Percentiles rank a stretch among this genome's conserved stretches.
Evolutionary conservation across 2,329 filamentous ascomycete species (phyloP).

Genomic region (Knufia petricola): DNA sequence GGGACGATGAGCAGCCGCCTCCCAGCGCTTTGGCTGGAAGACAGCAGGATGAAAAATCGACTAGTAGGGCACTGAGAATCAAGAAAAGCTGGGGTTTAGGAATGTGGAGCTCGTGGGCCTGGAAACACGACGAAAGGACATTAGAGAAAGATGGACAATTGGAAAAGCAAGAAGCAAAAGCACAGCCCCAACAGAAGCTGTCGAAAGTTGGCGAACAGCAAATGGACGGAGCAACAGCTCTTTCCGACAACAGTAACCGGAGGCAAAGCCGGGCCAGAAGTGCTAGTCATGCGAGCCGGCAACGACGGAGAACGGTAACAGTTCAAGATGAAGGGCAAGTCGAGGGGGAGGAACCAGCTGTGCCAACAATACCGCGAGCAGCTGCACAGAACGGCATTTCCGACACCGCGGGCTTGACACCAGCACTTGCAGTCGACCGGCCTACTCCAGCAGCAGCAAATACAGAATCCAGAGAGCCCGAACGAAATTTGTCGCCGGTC

Average conservation of each 20-base stretch:
- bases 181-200: not conserved
- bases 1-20: conserved; percentile 65
- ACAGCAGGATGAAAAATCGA: conserved; percentile 29
- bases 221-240: not conserved
- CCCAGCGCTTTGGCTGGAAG: conserved; percentile 73
- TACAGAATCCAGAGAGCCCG: not conserved
- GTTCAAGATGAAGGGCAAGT: conserved; percentile 20
- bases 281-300: conserved; percentile 7
- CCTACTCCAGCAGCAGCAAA: not conserved
- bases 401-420: not conserved
- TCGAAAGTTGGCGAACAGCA: not conserved
- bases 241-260: not conserved
- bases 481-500: not conserved
- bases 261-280: conserved; percentile 11
- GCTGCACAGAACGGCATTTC: not conserved
- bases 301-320: conserved; percentile 15
- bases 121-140: conserved; percentile 73
- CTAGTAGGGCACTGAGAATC: conserved; percentile 35
- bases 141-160: conserved; percentile 34
- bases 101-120: conserved; percentile 81
- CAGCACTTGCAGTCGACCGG: not conserved
- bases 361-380: not conserved
- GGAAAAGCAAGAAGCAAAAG: conserved; percentile 2
- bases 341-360: conserved; percentile 10
- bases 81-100: conserved; percentile 64